Percentiles rank a stretch among this genome's conserved stretches.
phyloP scores from a whole-genome alignment of 169 alveolate species.

The Babesia sp. region DNA sequence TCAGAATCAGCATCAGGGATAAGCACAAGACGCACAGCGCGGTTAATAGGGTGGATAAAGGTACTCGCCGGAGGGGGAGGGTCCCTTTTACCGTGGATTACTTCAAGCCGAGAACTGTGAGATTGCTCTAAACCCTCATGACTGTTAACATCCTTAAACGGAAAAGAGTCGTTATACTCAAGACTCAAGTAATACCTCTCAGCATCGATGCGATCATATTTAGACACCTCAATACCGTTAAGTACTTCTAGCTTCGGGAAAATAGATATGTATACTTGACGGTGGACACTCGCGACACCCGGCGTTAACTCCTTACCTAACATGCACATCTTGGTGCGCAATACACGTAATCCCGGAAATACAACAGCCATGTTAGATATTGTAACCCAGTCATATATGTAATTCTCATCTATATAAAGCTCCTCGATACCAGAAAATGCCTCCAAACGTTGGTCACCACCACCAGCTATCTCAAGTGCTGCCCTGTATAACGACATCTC shows the following conservation, averaged over 20 bases:
- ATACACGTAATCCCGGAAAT: conserved; percentile 23
- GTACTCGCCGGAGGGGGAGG: not conserved
- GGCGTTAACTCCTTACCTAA: not conserved
- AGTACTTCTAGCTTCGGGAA: conserved; percentile 49
- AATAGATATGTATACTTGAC: conserved; percentile 40
- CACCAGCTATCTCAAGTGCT: not conserved
- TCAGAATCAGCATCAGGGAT: conserved; percentile 67
- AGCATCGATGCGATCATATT: conserved; percentile 49
- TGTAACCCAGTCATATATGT: conserved; percentile 43
- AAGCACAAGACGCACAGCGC: conserved; percentile 11
- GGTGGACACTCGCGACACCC: conserved; percentile 6
- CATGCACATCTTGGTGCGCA: conserved; percentile 3
- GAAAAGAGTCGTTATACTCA: not conserved
- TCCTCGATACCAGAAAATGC: conserved; percentile 28
- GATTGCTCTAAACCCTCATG: not conserved
- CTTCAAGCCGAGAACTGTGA: conserved; percentile 15
- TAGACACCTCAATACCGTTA: conserved; percentile 46
- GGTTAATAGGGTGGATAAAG: not conserved
- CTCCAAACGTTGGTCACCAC: not conserved
- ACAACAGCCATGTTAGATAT: conserved; percentile 5
- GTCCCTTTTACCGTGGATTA: conserved; percentile 38
- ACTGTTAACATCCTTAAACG: not conserved
- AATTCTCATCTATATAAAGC: conserved; percentile 40
- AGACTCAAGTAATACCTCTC: conserved; percentile 54
- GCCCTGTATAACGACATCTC: conserved; percentile 6